A percentile compares a stretch with the other conserved stretches of the same genome.
These are phyloP conservation scores for Clausena lansium DNA, from an alignment of 345 rosid genomes.

Conservation along the genomic window DNA sequence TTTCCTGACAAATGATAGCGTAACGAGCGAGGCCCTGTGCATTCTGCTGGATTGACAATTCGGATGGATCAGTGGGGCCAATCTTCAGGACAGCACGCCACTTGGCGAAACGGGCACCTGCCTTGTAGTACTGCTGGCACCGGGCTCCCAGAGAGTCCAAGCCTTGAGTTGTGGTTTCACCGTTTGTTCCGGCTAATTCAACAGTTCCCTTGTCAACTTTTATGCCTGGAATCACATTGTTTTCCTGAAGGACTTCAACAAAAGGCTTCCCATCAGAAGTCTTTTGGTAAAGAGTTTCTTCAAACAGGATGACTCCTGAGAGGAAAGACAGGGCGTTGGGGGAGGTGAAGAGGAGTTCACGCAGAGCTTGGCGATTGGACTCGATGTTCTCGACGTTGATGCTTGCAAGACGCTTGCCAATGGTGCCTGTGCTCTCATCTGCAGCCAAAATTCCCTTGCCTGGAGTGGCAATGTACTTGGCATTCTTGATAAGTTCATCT, in stretches of 20 bases:
- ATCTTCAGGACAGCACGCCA: slow-evolving; percentile 98
- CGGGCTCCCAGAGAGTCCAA: slow-evolving; percentile 76
- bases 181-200: slow-evolving; percentile 77
- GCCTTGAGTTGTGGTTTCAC: slow-evolving; percentile 96
- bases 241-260: slow-evolving; percentile 78
- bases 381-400: slow-evolving; percentile 89
- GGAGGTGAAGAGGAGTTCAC: slow-evolving; percentile 89
- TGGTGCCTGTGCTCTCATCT: slow-evolving; percentile 97
- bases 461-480: slow-evolving; percentile 89
- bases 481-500: slow-evolving; percentile 90
- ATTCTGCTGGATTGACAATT: slow-evolving; percentile 78
- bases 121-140: slow-evolving; percentile 87
- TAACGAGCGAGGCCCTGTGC: slow-evolving; percentile 95
- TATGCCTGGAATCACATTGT: slow-evolving; percentile 79
- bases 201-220: slow-evolving; percentile 96
- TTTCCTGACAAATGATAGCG: slow-evolving; percentile 93
- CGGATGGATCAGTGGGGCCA: slow-evolving; percentile 78
- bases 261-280: slow-evolving; percentile 74
- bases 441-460: slow-evolving; percentile 96
- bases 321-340: slow-evolving; percentile 66
- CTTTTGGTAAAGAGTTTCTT: slow-evolving; percentile 93
- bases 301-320: slow-evolving; percentile 94
- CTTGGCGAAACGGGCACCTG: slow-evolving; percentile 92
- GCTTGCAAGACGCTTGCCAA: slow-evolving; percentile 88
- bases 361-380: slow-evolving; percentile 91